Evolutionary conservation across 2,329 filamentous ascomycete species (phyloP).

Genomic region (Ceratocystis ficicola): DNA sequence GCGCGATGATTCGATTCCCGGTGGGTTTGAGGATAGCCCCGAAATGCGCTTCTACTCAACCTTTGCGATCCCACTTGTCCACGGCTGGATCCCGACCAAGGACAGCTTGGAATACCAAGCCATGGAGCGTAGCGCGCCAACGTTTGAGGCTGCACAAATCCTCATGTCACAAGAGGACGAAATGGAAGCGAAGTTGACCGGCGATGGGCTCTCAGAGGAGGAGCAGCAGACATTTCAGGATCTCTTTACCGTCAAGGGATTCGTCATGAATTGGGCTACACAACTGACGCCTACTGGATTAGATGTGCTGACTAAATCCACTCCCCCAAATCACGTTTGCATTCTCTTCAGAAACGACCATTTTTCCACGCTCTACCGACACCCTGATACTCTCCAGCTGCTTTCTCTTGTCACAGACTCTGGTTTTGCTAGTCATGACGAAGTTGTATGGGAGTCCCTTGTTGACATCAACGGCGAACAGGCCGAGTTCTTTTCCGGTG

Average conservation of each 20-base stretch:
- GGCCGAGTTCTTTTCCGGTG: constrained; percentile 76
- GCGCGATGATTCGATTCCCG: constrained; percentile 42
- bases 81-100: constrained; percentile 75
- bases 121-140: constrained; percentile 61
- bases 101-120: constrained; percentile 56
- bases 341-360: constrained; percentile 97
- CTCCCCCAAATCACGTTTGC: constrained; percentile 66
- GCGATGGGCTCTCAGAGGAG: constrained; percentile 50
- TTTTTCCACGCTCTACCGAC: constrained; percentile 86
- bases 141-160: constrained; percentile 86
- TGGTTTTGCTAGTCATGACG: constrained; percentile 74
- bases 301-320: constrained; percentile 54
- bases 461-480: constrained; percentile 75
- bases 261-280: constrained; percentile 67
- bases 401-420: constrained; percentile 84
- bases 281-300: constrained; percentile 78
- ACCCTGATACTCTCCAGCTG: constrained; percentile 63
- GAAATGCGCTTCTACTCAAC: constrained; percentile 88
- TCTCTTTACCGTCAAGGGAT: constrained; percentile 70
- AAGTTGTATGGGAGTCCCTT: constrained; percentile 92
- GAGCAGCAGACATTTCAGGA: constrained; percentile 77
- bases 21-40: constrained; percentile 72
- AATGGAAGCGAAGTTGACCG: constrained; percentile 60
- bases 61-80: constrained; percentile 77
- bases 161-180: constrained; percentile 82